Evolutionary conservation across 495 filamentous ascomycete genomes (phyloP).

Genomic region (Stereocaulon alpinum): DNA sequence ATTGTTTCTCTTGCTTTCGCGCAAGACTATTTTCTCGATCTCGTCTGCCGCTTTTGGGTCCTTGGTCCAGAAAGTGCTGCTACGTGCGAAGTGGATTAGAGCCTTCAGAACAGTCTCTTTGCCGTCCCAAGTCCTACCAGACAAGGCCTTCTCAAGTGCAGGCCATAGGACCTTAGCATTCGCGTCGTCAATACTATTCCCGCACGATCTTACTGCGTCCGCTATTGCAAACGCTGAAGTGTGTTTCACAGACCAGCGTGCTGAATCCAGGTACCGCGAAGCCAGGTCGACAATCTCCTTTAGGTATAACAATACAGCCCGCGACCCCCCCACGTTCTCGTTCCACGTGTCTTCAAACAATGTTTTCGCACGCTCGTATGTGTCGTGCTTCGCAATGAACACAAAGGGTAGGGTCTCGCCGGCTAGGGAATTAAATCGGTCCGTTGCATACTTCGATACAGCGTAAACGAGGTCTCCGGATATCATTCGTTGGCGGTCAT

Average conservation of each 20-base stretch:
- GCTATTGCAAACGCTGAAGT: slow-evolving; percentile 71
- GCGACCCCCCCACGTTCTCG: slow-evolving; percentile 75
- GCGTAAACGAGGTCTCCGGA: slow-evolving; percentile 70
- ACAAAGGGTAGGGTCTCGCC: slow-evolving; percentile 69
- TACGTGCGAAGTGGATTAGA: slow-evolving; percentile 66
- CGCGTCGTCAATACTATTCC: slow-evolving; percentile 42
- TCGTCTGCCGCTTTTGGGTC: slow-evolving; percentile 37
- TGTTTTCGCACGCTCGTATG: slow-evolving; percentile 61
- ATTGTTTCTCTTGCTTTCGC: slow-evolving; percentile 89
- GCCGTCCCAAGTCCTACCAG: slow-evolving; percentile 84
- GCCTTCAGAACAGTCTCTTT: slow-evolving; percentile 84
- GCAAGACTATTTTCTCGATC: slow-evolving; percentile 53
- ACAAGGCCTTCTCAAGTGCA: slow-evolving; percentile 63
- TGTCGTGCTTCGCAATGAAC: slow-evolving; percentile 79
- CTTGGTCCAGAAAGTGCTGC: slow-evolving; percentile 45
- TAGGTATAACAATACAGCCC: slow-evolving; percentile 72
- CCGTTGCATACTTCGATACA: slow-evolving; percentile 75
- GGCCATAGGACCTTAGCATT: slow-evolving; percentile 67
- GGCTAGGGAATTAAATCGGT: slow-evolving; percentile 73
- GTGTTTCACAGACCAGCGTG: slow-evolving; percentile 84
- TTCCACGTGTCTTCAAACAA: slow-evolving; percentile 76
- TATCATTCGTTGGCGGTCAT: slow-evolving; percentile 59
- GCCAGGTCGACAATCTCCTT: slow-evolving; percentile 67
- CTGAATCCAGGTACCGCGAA: slow-evolving; percentile 55
- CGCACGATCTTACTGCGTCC: slow-evolving; percentile 54